Evolutionary conservation across 2,329 filamentous ascomycete genomes (phyloP).

Genomic region (Fusarium sp.): DNA sequence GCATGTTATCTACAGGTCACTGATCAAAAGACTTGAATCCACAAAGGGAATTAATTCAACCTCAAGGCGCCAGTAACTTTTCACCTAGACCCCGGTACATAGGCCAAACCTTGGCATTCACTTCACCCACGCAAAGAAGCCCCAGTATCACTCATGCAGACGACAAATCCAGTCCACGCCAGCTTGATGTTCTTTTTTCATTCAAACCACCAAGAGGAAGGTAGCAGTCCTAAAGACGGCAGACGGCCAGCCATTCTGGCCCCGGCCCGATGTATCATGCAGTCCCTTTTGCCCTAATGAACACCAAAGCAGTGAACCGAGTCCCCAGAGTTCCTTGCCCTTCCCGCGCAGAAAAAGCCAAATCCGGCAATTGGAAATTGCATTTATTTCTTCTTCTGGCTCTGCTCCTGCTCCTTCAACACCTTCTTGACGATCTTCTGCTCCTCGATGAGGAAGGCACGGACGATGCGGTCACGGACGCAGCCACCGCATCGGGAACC

Average conservation of each 20-base stretch:
- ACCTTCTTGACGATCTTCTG: slow-evolving; percentile 99
- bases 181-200: slow-evolving; percentile 56
- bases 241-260: slow-evolving; percentile 55
- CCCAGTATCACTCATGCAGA: slow-evolving; percentile 34
- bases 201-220: slow-evolving; percentile 60
- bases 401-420: slow-evolving; percentile 94
- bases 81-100: slow-evolving; percentile 13
- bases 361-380: slow-evolving; percentile 46
- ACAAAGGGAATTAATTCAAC: slow-evolving; percentile 17
- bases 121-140: slow-evolving; percentile 4
- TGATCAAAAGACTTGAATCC: background rate
- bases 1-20: background rate
- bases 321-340: slow-evolving; percentile 49
- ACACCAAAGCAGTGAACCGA: slow-evolving; percentile 65
- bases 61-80: slow-evolving; percentile 25
- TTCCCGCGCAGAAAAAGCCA: slow-evolving; percentile 50
- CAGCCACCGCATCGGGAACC: slow-evolving; percentile 99
- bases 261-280: slow-evolving; percentile 57
- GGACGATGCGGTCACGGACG: slow-evolving; percentile 97
- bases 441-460: slow-evolving; percentile 99
- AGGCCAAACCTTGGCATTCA: background rate
- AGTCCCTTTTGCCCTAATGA: slow-evolving; percentile 62
- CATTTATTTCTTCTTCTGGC: slow-evolving; percentile 76
- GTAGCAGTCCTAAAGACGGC: slow-evolving; percentile 57
- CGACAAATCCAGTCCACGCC: slow-evolving; percentile 37